phyloP scores from a whole-genome alignment of 2,329 filamentous ascomycete species.

The Xylaria sp. region DNA sequence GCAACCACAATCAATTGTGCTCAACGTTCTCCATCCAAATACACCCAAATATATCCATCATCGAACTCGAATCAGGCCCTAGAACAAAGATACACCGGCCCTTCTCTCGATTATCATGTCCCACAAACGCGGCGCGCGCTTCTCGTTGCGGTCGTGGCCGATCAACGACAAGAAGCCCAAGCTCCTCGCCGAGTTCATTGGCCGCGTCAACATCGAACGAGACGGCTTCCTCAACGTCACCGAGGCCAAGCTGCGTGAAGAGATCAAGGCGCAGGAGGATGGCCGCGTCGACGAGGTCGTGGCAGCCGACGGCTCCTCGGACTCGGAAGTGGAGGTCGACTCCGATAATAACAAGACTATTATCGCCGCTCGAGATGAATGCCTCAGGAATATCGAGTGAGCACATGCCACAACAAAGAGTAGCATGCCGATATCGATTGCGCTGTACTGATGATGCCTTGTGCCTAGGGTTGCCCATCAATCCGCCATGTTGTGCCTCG shows the following conservation, averaged over 20 bases:
- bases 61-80: too few species aligned
- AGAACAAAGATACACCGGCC: not conserved
- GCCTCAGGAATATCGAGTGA: constrained; percentile 62
- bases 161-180: constrained; percentile 59
- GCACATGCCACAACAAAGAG: constrained; percentile 23
- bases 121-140: constrained; percentile 36
- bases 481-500: constrained; percentile 70
- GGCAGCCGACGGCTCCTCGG: constrained; percentile 47
- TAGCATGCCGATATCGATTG: constrained; percentile 18
- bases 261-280: constrained; percentile 58
- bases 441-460: constrained; percentile 4
- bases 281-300: constrained; percentile 45
- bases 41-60: too few species aligned
- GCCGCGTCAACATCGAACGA: constrained; percentile 75
- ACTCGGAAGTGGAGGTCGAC: constrained; percentile 48
- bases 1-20: too few species aligned
- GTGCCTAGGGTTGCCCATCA: constrained; percentile 55
- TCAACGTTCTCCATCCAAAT: too few species aligned
- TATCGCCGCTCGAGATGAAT: constrained; percentile 55
- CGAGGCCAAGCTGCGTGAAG: constrained; percentile 70
- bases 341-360: constrained; percentile 46
- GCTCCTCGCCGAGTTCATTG: constrained; percentile 73
- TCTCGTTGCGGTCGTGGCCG: constrained; percentile 68
- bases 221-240: constrained; percentile 82
- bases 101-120: constrained; percentile 22